A percentile compares a stretch with the other conserved stretches of the same genome.
Conservation (phyloP, 306 rosid species). For the Lotus japonicus region DNA sequence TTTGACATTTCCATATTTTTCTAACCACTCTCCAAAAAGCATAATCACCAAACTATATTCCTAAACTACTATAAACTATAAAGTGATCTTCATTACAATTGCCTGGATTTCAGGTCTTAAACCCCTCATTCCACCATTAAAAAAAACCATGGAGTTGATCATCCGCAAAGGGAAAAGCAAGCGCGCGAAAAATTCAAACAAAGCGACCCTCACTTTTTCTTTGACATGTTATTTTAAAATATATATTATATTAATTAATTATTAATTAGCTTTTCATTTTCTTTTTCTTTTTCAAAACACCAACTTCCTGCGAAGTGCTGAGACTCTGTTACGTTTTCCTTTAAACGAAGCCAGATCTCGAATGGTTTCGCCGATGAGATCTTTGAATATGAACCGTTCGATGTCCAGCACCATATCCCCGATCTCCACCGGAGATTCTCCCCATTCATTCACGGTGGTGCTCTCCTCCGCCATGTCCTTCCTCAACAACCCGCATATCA, state of each 20-base stretch:
- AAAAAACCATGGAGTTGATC: background rate
- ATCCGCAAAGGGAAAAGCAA: background rate
- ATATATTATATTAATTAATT: background rate
- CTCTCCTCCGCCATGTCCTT: constrained; percentile 59
- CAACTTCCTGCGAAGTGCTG: constrained; percentile 56
- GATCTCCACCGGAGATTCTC: constrained; percentile 49
- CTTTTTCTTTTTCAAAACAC: constrained; percentile 33
- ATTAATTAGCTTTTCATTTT: too few relatives aligned
- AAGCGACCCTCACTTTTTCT: background rate
- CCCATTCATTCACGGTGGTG: constrained; percentile 40
- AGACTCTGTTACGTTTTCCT: constrained; percentile 22
- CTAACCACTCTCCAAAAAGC: background rate
- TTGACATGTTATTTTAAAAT: background rate
- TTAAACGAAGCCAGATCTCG: constrained; percentile 44
- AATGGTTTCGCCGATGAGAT: constrained; percentile 77
- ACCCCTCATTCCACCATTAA: constrained; percentile 18
- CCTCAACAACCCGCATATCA: constrained; percentile 59
- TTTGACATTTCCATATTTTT: background rate
- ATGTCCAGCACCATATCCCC: constrained; percentile 65
- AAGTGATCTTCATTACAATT: constrained; percentile 15
- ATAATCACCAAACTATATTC: background rate
- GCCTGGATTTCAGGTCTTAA: constrained; percentile 35
- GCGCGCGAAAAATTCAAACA: constrained; percentile 23
- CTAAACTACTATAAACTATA: background rate
- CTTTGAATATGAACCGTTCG: constrained; percentile 81